Percentiles rank a stretch among this genome's conserved stretches.
phyloP scores from a whole-genome alignment of 495 filamentous ascomycete genomes.

The Hypoxylon rickii region DNA sequence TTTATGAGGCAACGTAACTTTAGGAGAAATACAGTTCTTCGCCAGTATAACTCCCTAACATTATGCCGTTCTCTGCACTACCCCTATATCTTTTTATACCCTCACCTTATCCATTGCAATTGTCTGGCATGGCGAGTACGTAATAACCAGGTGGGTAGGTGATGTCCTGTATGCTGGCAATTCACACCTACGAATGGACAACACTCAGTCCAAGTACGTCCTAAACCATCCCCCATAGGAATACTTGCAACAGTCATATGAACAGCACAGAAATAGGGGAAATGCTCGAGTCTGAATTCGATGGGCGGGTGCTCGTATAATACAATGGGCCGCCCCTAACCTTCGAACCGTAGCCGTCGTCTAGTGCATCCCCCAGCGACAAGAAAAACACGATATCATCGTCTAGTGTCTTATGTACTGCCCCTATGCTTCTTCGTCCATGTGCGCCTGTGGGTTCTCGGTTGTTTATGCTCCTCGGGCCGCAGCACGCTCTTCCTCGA shows the following conservation, averaged over 20 bases:
- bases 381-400: constrained; percentile 2
- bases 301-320: constrained; percentile 21
- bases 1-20: no score
- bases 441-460: not conserved
- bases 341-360: constrained; percentile 11
- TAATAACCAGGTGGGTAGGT: no score
- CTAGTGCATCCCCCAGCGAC: constrained; percentile 13
- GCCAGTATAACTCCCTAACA: no score
- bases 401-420: constrained; percentile 14
- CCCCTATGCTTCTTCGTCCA: not conserved
- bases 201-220: no score
- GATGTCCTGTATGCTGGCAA: no score
- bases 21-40: no score
- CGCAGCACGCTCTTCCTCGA: constrained; percentile 53
- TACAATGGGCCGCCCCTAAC: constrained; percentile 22
- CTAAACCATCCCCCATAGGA: no score
- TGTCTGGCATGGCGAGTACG: no score
- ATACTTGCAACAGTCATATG: not conserved
- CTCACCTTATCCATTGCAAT: no score
- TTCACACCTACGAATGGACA: no score
- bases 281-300: constrained; percentile 27
- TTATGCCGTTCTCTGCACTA: no score
- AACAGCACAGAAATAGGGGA: not conserved
- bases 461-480: constrained; percentile 28
- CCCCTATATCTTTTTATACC: no score